Evolutionary conservation across 352 stramenopile genomes (phyloP), one percentile per base, ranked within the genome.

Genomic region (Phytopythium chamaehyphon): DNA sequence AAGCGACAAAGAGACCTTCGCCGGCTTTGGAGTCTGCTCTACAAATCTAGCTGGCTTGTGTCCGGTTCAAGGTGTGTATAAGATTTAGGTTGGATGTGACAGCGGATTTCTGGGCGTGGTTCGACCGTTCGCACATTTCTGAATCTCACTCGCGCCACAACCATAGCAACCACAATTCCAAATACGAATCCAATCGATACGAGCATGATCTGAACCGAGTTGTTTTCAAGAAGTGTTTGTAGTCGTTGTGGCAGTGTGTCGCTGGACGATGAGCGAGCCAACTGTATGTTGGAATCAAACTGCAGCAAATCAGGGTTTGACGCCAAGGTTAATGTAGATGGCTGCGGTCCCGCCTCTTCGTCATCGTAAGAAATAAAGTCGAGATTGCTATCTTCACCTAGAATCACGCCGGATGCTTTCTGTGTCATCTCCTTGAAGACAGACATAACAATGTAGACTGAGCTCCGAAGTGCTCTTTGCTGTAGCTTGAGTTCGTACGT

Each of bases 401-500:
- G 47, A 16, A 42, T 42, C 21, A 73, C 66, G 24, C 36, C 49
- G 19, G 67, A 37, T 14, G 64, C 21, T 26, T 77, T 80, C 42
- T 80, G 66, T 6, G 49, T 47, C 11, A 75, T 39, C 9, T 47
- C 53, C 51, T 73, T 74, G 61, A 65, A 71, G 39, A 80, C 62
- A 16, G 70, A 77, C 55, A 66, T 47, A 24, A 80, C 70, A 11
- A 54, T 55, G 58, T 64, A 80, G 12, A 64, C 49, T 26, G 64
- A 45, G 14, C 59, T 70, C 43, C 53, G 10, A 40, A n/a, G n/a
- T 19, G 0, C 33, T 55, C 47, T 73, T 76, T 77, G 66, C 7
- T 47, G 51, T 37, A 80, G 23, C 40, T 75, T 61, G 33, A 80
- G 16, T 50, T 80, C 70, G 58, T 71, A 80, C 43, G 61, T 73